Base-by-base conservation (phyloP, 192 early-diverging fungal genomes). In the Glomus cerebriforme region DNA sequence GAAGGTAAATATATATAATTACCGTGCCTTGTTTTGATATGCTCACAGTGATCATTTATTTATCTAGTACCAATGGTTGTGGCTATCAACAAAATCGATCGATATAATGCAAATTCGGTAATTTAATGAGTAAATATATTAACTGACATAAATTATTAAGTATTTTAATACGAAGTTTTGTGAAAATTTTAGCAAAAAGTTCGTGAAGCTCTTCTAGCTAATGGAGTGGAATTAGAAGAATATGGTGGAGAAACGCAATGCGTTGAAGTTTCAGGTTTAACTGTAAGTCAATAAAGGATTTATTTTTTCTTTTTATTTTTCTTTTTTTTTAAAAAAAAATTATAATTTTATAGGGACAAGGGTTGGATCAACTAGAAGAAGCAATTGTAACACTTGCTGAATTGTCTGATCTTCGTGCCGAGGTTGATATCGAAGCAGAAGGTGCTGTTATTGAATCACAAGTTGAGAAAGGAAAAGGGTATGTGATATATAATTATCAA, bases 11-110 rank as follows among this genome's bases (percentile, higher is more conserved):
- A 32, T 26, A 32, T 22, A 26, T 70, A 70, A 17, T n/a, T 69
- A 43, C 27, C 22, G 7, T 1, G 12, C 24, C 26, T 65, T 31
- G 7, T 12, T 32, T 26, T 27, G n/a, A n/a, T 69, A 13, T 35
- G 24, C 34, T 34, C 13, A n/a, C 29, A 39, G n/a, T 35, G 9
- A 24, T 24, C 22, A n/a, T 27, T 71, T 27, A 2, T 67, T 47
- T 9, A 22, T 62, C 10, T 59, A 78, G 94, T 96, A 24, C 96
- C 96, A 26, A 91, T 99, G 49, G 92, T 99, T 77, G 96, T 99
- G 0, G 97, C 97, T 0, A 92, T 99, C 73, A 99, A 97, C 90
- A 99, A 99, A 83, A 97, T 96, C 82, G 97, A 99, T 85, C 98
- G 96, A 79, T 93, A 91, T 26, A 93, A 92, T 5, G 92, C 89